phyloP scores from a whole-genome alignment of 2,329 filamentous ascomycete species.

The Cladosporium sp. region DNA sequence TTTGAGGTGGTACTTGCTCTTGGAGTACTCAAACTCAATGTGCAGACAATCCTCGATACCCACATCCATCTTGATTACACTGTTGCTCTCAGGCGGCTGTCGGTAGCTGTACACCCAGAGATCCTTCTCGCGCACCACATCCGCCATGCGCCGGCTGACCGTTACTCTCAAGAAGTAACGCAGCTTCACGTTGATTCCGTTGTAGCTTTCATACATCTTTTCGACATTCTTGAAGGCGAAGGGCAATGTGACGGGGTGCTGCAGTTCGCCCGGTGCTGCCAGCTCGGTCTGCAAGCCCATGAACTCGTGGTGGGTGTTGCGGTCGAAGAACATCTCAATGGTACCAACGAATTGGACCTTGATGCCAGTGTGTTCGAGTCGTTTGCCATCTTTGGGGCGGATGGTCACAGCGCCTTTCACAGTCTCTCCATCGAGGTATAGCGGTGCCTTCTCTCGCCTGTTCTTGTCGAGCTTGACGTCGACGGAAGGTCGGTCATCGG shows the following conservation, averaged over 20 bases:
- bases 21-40: conserved; percentile 99
- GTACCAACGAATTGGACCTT: conserved; percentile 99
- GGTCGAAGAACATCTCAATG: conserved; percentile 99
- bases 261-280: conserved; percentile 91
- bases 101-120: conserved; percentile 99
- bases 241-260: conserved; percentile 96
- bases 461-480: conserved; percentile 99
- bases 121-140: conserved; percentile 98
- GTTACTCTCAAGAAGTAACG: conserved; percentile 98
- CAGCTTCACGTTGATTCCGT: conserved; percentile 98
- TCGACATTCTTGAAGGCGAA: conserved; percentile 99
- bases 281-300: conserved; percentile 95
- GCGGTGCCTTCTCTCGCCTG: conserved; percentile 88
- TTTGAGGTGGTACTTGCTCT: conserved; percentile 98
- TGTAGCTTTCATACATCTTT: conserved; percentile 99
- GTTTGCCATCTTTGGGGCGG: conserved; percentile 94
- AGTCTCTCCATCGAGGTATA: conserved; percentile 97
- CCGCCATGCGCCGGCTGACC: conserved; percentile 92
- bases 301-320: conserved; percentile 98
- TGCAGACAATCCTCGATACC: conserved; percentile 98
- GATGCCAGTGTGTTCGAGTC: conserved; percentile 96
- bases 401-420: conserved; percentile 96
- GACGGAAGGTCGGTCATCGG: conserved; percentile 89
- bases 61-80: conserved; percentile 99
- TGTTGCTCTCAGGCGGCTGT: conserved; percentile 96